Conservation (phyloP, 306 rosid genomes). For the Cicer arietinum region DNA sequence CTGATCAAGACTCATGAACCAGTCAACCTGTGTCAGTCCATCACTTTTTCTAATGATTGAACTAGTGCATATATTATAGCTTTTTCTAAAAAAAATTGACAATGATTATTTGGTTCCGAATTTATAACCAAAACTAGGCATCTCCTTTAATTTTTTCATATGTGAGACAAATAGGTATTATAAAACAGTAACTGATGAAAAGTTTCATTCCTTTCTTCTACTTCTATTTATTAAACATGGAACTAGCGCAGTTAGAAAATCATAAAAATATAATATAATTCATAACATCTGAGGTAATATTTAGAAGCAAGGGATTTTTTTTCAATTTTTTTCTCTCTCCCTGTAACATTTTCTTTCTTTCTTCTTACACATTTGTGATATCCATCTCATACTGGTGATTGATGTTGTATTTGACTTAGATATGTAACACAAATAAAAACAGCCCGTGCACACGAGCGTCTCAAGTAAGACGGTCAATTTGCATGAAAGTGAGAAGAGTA, state of each 20-base stretch:
- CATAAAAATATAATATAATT: neutral
- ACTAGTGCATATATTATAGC: neutral
- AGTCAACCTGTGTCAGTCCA: neutral
- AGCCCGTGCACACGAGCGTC: neutral
- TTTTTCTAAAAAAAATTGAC: neutral
- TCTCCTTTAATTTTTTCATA: neutral
- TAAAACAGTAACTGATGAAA: neutral
- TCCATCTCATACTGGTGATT: neutral
- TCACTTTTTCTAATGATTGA: conserved; percentile 5
- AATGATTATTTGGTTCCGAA: conserved; percentile 24
- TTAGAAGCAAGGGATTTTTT: neutral
- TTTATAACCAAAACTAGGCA: conserved; percentile 6
- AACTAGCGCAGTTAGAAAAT: neutral
- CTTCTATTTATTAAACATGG: neutral
- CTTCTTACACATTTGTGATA: neutral
- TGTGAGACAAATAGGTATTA: neutral
- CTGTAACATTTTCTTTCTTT: neutral
- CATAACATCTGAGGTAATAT: neutral
- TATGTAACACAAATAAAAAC: neutral
- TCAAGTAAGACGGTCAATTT: neutral
- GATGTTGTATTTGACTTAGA: neutral
- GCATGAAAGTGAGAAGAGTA: neutral
- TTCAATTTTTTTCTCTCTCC: neutral
- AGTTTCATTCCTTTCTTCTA: conserved; percentile 23
- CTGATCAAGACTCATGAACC: conserved; percentile 12